Evolutionary conservation across 441 rosid genomes (phyloP).

Genomic region (Erodium trifolium): DNA sequence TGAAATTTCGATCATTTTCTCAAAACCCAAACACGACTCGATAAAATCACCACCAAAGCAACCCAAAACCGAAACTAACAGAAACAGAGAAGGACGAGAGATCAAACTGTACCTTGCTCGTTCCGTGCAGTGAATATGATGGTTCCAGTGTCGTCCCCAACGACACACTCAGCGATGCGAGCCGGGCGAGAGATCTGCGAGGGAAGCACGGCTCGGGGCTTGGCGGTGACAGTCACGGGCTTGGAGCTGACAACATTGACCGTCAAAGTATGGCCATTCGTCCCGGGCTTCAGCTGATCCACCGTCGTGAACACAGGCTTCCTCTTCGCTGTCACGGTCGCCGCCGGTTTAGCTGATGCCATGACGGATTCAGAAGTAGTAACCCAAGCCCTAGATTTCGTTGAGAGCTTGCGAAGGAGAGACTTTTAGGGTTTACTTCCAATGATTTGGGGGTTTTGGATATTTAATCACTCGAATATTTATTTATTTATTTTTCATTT

Average conservation of each 20-base stretch:
- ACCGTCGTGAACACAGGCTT: conserved; percentile 22
- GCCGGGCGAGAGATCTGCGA: conserved; percentile 20
- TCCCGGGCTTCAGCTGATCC: conserved; percentile 26
- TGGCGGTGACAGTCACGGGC: conserved; percentile 12
- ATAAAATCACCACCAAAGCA: background rate
- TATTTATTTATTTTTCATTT: too few species aligned
- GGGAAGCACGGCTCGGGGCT: background rate
- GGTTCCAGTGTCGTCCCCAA: conserved; percentile 22
- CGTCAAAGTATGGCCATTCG: conserved; percentile 21
- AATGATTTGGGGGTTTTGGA: background rate
- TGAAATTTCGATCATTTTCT: background rate
- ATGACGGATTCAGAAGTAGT: background rate
- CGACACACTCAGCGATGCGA: conserved; percentile 19
- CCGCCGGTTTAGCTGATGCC: conserved; percentile 2
- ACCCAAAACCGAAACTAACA: background rate
- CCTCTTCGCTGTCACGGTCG: conserved; percentile 12
- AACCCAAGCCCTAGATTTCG: too few species aligned
- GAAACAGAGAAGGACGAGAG: background rate
- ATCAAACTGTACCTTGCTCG: conserved; percentile 15
- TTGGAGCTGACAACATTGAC: conserved; percentile 21
- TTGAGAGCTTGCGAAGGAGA: background rate
- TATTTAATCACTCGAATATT: too few species aligned
- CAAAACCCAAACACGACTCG: background rate
- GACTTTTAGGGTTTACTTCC: background rate
- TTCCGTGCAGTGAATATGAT: conserved; percentile 21